Base-by-base conservation (phyloP, 1,284 basidiomycete species). In the Ceratobasidium sp. region DNA sequence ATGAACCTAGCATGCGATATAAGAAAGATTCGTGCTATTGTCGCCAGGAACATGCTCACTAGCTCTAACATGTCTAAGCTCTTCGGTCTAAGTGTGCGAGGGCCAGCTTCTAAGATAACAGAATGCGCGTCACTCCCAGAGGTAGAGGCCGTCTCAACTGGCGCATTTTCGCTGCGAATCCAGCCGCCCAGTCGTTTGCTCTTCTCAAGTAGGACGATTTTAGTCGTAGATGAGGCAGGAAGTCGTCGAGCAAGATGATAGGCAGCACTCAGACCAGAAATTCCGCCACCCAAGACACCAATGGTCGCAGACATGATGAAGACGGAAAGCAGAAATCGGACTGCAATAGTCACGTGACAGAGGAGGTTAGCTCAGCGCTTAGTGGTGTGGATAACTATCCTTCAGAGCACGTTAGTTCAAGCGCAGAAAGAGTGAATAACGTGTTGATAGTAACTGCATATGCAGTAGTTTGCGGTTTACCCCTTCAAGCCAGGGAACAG, bases 221-320 rank as follows among this genome's bases (percentile, higher is more conserved):
- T 83, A 36, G n/a, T 36, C 1, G 53, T 19, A 0, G 77, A 72
- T 0, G 87, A 82, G 1, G 83, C 81, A 0, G 90, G 90, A 75
- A 93, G 91, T 7, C 87, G 85, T 67, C 91, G 85, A 5, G 92
- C 85, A 22, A 96, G 88, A 79, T 94, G 89, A 80, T 91, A 94
- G 1, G 95, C 93, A 17, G 93, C 88, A 0, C 94, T 91, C 17
- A 97, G 87, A 7, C 95, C 95, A 0, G 93, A 88, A 57, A 97
- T 86, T 22, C 95, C 95, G 1, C 92, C 94, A 1, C 95, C 95
- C 8, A 97, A 83, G 75, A 97, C 83, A 19, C 90, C 89, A 60
- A 95, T 88, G 76, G 66, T 59, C n/a, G 65, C 54, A 22, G 44
- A 47, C 66, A 59, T 69, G 41, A 48, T n/a, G n/a, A 27, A 17